Conservation (phyloP, 768 basidiomycete species). For the Russula compacta region DNA sequence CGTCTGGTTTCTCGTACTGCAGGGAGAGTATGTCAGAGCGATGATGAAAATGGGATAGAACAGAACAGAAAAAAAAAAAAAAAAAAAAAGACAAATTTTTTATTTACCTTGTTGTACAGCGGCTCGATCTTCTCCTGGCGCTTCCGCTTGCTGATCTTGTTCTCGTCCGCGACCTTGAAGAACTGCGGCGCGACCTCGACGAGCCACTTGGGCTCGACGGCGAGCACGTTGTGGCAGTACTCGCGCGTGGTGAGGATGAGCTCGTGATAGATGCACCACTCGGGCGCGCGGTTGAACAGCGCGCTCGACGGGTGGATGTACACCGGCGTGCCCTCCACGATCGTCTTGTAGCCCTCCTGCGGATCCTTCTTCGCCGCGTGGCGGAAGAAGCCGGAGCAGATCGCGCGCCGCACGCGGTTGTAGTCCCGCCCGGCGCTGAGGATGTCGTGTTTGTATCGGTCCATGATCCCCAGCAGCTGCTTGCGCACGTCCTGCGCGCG, state of each 20-base stretch:
- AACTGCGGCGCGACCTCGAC: constrained; percentile 97
- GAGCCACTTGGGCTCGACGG: constrained; percentile 97
- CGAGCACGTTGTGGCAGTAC: constrained; percentile 88
- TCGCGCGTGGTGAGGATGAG: constrained; percentile 93
- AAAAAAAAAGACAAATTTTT: no score
- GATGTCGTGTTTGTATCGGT: constrained; percentile 97
- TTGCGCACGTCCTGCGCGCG: constrained; percentile 97
- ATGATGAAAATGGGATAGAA: background rate
- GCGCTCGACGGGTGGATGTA: constrained; percentile 98
- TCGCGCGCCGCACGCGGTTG: constrained; percentile 88
- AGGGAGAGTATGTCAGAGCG: constrained; percentile 5
- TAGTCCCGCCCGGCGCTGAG: constrained; percentile 87
- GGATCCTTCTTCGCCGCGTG: constrained; percentile 99
- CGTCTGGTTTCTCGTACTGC: constrained; percentile 81
- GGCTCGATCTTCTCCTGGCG: constrained; percentile 96
- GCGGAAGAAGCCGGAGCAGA: constrained; percentile 96
- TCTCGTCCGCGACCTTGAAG: constrained; percentile 96
- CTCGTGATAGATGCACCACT: constrained; percentile 96
- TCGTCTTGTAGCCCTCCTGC: constrained; percentile 96
- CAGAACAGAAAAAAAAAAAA: background rate
- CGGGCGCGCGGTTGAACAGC: constrained; percentile 92
- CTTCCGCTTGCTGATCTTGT: constrained; percentile 96
- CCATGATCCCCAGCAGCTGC: constrained; percentile 97
- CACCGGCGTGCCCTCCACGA: constrained; percentile 96
- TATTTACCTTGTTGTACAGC: constrained; percentile 68